A percentile compares a stretch with the other conserved stretches of the same genome.
phyloP scores from a whole-genome alignment of 768 basidiomycete species.

The Russula sp. region DNA sequence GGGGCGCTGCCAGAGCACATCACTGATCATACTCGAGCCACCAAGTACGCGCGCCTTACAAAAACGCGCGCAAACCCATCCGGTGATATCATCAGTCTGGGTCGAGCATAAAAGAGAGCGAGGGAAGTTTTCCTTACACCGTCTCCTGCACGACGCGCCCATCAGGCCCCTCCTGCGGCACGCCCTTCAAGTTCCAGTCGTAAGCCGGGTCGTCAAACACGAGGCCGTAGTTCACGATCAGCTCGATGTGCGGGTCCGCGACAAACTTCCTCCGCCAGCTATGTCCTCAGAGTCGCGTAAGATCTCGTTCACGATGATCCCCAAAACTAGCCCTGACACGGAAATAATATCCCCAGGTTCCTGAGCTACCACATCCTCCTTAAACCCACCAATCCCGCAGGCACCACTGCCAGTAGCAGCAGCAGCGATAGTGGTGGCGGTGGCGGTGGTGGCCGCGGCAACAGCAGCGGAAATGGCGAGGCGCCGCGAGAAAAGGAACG shows the following conservation, averaged over 20 bases:
- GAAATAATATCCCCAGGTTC: constrained; percentile 40
- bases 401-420: constrained; percentile 15
- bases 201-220: constrained; percentile 20
- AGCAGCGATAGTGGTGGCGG: neutral
- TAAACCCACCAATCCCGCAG: constrained; percentile 38
- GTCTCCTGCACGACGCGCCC: constrained; percentile 21
- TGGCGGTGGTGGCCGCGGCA: no score
- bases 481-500: constrained; percentile 43
- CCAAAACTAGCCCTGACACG: no score
- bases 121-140: neutral
- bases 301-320: constrained; percentile 27
- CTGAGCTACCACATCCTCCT: constrained; percentile 65
- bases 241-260: constrained; percentile 16
- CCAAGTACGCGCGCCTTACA: constrained; percentile 19
- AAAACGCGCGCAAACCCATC: no score
- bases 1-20: constrained; percentile 23
- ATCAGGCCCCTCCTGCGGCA: constrained; percentile 18
- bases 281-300: constrained; percentile 80
- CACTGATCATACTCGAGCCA: constrained; percentile 23
- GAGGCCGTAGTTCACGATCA: constrained; percentile 15
- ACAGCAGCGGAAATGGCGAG: constrained; percentile 15
- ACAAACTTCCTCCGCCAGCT: constrained; percentile 39
- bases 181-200: constrained; percentile 22
- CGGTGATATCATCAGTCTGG: neutral
- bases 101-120: neutral